phyloP scores from a whole-genome alignment of 495 filamentous ascomycete genomes.

The Penicillium flavigenum region DNA sequence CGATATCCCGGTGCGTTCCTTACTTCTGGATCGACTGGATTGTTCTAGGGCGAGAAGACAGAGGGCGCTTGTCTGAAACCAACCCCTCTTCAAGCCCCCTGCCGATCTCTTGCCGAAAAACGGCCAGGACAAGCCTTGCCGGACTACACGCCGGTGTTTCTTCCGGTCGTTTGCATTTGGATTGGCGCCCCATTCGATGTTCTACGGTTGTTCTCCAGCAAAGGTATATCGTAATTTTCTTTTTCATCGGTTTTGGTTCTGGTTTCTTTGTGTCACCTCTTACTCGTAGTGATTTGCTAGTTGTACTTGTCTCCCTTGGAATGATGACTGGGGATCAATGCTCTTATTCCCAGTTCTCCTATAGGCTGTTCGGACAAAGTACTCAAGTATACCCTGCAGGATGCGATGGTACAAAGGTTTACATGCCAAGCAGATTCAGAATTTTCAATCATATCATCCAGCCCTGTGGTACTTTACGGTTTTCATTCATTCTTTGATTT shows the following conservation, averaged over 20 bases:
- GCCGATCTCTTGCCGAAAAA: slow-evolving; percentile 9
- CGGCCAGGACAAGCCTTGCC: slow-evolving; percentile 13
- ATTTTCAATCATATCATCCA: not conserved
- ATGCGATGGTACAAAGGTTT: not conserved
- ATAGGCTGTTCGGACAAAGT: slow-evolving; percentile 1
- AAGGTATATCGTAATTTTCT: not conserved
- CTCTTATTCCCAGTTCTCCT: not conserved
- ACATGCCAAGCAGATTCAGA: not conserved
- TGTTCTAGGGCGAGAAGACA: slow-evolving; percentile 9
- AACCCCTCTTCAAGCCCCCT: slow-evolving; percentile 9
- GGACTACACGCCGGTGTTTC: slow-evolving; percentile 12
- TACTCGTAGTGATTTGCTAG: not conserved
- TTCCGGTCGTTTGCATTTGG: not conserved
- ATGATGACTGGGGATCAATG: not conserved
- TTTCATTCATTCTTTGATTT: not conserved
- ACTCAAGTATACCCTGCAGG: not conserved
- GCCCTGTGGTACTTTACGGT: not conserved
- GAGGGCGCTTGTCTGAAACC: slow-evolving; percentile 3
- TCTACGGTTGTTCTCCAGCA: not conserved
- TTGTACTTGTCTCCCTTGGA: not conserved
- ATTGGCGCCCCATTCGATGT: not conserved
- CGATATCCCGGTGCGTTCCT: slow-evolving; percentile 4
- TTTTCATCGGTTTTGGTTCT: not conserved
- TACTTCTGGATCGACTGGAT: slow-evolving; percentile 6
- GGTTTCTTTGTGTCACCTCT: not conserved